Percentiles rank a stretch among this genome's conserved stretches.
Conservation (phyloP, 2,329 filamentous ascomycete genomes). For the Clonostachys byssicola region DNA sequence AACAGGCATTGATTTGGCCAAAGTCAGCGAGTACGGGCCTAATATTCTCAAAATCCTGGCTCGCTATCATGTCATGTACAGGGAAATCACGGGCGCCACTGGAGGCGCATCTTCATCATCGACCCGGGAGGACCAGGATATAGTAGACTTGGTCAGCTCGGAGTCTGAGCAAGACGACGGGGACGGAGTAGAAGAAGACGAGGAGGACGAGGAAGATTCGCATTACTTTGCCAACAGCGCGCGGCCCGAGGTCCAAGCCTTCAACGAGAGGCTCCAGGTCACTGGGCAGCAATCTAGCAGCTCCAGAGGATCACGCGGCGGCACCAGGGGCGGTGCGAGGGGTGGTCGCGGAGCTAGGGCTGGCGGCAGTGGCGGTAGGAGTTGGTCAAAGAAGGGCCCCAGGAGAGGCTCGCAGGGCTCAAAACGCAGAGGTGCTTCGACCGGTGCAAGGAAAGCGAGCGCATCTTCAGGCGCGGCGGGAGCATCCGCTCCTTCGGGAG, state of each 20-base stretch:
- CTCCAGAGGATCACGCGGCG: background rate
- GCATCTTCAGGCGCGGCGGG: constrained; percentile 13
- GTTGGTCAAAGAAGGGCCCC: constrained; percentile 17
- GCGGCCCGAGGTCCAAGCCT: constrained; percentile 23
- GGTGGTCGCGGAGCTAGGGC: constrained; percentile 3
- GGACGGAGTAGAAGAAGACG: constrained; percentile 25
- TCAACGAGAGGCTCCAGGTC: constrained; percentile 21
- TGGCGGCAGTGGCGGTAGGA: constrained; percentile 18
- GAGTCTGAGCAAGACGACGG: constrained; percentile 31
- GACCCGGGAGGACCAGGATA: constrained; percentile 19
- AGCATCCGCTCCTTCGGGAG: constrained; percentile 7
- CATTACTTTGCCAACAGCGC: constrained; percentile 35
- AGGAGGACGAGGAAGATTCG: constrained; percentile 34
- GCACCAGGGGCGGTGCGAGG: constrained; percentile 1
- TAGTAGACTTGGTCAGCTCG: constrained; percentile 53
- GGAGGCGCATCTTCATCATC: constrained; percentile 3
- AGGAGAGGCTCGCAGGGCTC: constrained; percentile 21
- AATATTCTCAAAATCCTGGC: constrained; percentile 57
- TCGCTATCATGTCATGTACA: constrained; percentile 39
- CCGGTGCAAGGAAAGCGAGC: constrained; percentile 18
- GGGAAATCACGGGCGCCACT: constrained; percentile 40
- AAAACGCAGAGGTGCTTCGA: constrained; percentile 5
- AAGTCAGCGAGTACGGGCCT: constrained; percentile 57
- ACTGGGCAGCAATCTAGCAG: background rate
- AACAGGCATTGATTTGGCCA: constrained; percentile 56